A percentile compares a stretch with the other conserved stretches of the same genome.
Evolutionary conservation across 2,329 filamentous ascomycete genomes (phyloP).

Genomic region (Dactylellina sp.): DNA sequence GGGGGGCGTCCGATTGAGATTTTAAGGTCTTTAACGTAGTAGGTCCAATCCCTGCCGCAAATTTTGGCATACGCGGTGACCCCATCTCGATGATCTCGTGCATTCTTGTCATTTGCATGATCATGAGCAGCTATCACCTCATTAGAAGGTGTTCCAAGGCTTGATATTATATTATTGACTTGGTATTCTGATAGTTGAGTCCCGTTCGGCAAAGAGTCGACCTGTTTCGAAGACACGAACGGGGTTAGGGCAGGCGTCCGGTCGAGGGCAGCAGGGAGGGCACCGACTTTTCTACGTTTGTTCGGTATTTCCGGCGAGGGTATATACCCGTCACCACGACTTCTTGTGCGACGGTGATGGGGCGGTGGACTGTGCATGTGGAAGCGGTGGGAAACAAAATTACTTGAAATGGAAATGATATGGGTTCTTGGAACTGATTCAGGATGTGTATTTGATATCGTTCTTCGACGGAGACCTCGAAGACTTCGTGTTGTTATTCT

Average conservation of each 20-base stretch:
- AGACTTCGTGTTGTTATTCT: too few relatives aligned
- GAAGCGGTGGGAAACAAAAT: background rate
- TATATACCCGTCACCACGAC: slow-evolving; percentile 43
- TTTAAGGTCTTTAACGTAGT: slow-evolving; percentile 79
- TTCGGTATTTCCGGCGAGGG: slow-evolving; percentile 50
- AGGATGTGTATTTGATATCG: background rate
- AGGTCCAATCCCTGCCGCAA: slow-evolving; percentile 84
- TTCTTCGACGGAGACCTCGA: too few relatives aligned
- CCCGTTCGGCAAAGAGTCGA: slow-evolving; percentile 24
- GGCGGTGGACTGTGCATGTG: slow-evolving; percentile 43
- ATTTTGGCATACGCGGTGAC: slow-evolving; percentile 85
- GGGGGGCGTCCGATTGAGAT: slow-evolving; percentile 80
- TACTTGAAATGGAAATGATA: background rate
- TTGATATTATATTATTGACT: slow-evolving; percentile 61
- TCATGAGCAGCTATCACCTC: slow-evolving; percentile 72
- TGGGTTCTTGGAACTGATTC: background rate
- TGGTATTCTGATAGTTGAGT: slow-evolving; percentile 55
- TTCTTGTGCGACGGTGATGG: slow-evolving; percentile 49
- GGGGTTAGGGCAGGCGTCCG: background rate
- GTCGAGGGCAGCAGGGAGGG: background rate
- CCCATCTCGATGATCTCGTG: slow-evolving; percentile 70
- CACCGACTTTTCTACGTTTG: slow-evolving; percentile 54
- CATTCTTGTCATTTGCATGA: slow-evolving; percentile 74
- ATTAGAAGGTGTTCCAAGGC: slow-evolving; percentile 59
- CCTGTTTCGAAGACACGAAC: slow-evolving; percentile 15